A percentile compares a stretch with the other conserved stretches of the same genome.
Evolutionary conservation across 257 asterid species (phyloP).

Genomic region (Solanum lycopersicoides): DNA sequence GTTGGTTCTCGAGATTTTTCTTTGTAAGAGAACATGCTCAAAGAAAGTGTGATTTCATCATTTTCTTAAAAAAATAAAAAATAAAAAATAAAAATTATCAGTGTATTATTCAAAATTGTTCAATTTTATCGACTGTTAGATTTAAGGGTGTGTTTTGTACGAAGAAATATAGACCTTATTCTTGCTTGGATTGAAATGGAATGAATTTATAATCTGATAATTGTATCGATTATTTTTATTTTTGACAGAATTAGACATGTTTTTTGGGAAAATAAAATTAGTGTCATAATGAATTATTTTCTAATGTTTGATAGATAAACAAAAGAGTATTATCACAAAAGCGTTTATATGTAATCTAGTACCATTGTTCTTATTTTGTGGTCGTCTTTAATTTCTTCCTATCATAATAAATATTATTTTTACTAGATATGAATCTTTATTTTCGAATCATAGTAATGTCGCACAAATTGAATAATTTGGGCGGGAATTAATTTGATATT

Average conservation of each 20-base stretch:
- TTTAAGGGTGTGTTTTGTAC: neutral
- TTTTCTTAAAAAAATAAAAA: neutral
- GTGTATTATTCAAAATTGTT: neutral
- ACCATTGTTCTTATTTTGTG: neutral
- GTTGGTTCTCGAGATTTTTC: neutral
- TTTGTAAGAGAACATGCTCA: neutral
- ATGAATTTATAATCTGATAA: neutral
- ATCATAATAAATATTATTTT: too few relatives aligned
- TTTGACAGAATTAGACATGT: neutral
- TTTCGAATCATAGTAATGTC: too few relatives aligned
- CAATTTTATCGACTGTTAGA: neutral
- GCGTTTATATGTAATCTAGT: rapidly evolving
- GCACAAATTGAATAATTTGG: too few relatives aligned
- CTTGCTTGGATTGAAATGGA: neutral
- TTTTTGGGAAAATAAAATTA: neutral
- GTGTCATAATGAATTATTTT: neutral
- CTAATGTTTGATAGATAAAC: neutral
- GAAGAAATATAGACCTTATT: neutral
- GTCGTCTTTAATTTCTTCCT: too few relatives aligned
- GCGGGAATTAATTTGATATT: neutral
- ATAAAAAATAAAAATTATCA: neutral
- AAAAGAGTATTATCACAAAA: neutral
- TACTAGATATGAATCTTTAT: rapidly evolving
- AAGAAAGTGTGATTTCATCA: neutral
- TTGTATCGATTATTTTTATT: rapidly evolving